Percentiles rank a stretch among this genome's conserved stretches.
Conservation (phyloP, 2,329 filamentous ascomycete species). For the Penicillium janthinellum region DNA sequence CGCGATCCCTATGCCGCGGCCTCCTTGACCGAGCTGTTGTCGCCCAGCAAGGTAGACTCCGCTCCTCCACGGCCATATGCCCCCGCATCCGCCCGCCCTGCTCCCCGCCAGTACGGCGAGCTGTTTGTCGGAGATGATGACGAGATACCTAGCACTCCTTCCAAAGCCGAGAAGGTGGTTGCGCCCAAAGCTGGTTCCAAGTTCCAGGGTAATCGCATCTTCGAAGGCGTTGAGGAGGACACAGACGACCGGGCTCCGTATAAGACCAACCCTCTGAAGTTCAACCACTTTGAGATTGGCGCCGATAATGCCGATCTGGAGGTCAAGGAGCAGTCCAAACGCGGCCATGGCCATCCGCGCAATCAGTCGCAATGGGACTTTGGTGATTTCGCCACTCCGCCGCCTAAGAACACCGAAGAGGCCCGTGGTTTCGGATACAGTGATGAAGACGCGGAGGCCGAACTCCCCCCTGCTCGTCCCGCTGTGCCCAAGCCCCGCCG, state of each 20-base stretch:
- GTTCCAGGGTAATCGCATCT: slow-evolving; percentile 62
- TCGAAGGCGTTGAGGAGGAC: slow-evolving; percentile 33
- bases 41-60: slow-evolving; percentile 54
- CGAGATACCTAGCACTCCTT: slow-evolving; percentile 30
- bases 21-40: slow-evolving; percentile 71
- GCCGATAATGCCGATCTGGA: slow-evolving; percentile 34
- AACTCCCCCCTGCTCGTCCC: slow-evolving; percentile 52
- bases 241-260: slow-evolving; percentile 26
- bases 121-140: slow-evolving; percentile 61
- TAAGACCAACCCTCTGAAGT: slow-evolving; percentile 76
- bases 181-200: slow-evolving; percentile 53
- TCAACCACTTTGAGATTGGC: slow-evolving; percentile 61
- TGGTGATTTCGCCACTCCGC: slow-evolving; percentile 81
- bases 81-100: slow-evolving; percentile 67
- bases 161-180: slow-evolving; percentile 34
- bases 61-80: slow-evolving; percentile 63
- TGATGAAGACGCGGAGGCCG: slow-evolving; percentile 66
- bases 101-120: slow-evolving; percentile 67
- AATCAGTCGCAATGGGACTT: slow-evolving; percentile 82
- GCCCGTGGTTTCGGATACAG: slow-evolving; percentile 76
- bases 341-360: slow-evolving; percentile 40
- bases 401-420: slow-evolving; percentile 67
- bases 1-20: slow-evolving; percentile 41
- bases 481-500: slow-evolving; percentile 69
- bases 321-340: slow-evolving; percentile 29